phyloP scores from a whole-genome alignment of 106 monocot genomes.

The Dendrobium nobile region DNA sequence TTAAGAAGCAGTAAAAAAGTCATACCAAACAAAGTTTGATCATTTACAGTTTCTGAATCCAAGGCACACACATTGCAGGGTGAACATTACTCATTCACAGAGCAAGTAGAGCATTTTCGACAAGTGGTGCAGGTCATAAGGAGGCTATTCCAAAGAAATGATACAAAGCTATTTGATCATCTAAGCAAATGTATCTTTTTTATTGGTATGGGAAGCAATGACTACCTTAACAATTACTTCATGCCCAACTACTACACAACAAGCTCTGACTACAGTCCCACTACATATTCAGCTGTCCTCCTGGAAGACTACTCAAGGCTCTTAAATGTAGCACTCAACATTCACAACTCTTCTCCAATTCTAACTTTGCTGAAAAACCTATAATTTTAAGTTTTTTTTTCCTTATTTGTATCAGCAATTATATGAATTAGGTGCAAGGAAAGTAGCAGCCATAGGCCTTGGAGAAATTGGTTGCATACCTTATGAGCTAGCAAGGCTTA shows the following conservation, averaged over 20 bases:
- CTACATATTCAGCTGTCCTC: slow-evolving; percentile 37
- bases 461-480: slow-evolving; percentile 92
- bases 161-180: slow-evolving; percentile 15
- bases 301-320: slow-evolving; percentile 53
- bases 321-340: slow-evolving; percentile 20
- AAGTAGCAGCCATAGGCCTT: slow-evolving; percentile 42
- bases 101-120: slow-evolving; percentile 60
- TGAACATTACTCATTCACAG: slow-evolving; percentile 33
- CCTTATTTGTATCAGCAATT: slow-evolving; percentile 28
- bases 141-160: slow-evolving; percentile 36
- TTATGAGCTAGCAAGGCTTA: slow-evolving; percentile 62
- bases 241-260: slow-evolving; percentile 41
- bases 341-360: neutral
- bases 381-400: neutral
- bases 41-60: neutral
- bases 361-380: neutral
- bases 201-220: slow-evolving; percentile 53
- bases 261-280: slow-evolving; percentile 31
- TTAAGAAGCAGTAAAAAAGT: too few species aligned
- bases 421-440: slow-evolving; percentile 73
- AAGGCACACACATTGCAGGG: slow-evolving; percentile 27
- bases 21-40: neutral
- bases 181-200: slow-evolving; percentile 50
- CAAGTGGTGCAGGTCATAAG: slow-evolving; percentile 18
- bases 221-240: slow-evolving; percentile 75